Conservation (phyloP, 2,329 filamentous ascomycete species). For the Pseudocercospora cruenta region DNA sequence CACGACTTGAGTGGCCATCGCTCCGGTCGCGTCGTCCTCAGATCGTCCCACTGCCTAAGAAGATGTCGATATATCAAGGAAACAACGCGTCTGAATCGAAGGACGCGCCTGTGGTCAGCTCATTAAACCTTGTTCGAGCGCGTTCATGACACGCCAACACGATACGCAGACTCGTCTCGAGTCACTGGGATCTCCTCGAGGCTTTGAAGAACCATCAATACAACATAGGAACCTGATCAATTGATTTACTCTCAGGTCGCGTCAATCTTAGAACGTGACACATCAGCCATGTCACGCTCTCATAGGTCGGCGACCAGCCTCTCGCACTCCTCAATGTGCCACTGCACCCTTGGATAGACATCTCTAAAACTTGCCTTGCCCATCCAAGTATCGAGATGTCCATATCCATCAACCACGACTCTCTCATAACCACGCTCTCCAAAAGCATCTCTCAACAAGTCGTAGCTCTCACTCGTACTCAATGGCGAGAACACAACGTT, state of each 20-base stretch:
- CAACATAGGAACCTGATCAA: too few species aligned
- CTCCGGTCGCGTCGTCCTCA: neutral
- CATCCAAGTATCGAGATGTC: constrained; percentile 5
- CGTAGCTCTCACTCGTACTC: constrained; percentile 5
- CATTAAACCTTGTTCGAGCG: neutral
- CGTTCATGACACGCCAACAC: neutral
- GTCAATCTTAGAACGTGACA: too few species aligned
- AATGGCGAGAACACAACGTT: constrained; percentile 1
- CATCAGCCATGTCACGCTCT: too few species aligned
- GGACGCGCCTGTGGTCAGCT: neutral
- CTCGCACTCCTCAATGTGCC: neutral
- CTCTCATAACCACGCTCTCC: neutral
- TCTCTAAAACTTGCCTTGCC: constrained; percentile 6
- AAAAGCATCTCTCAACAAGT: neutral
- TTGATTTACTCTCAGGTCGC: too few species aligned
- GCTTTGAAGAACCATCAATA: too few species aligned
- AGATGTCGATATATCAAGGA: too few species aligned
- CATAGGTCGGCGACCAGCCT: neutral
- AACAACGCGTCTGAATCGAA: neutral
- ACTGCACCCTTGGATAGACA: neutral
- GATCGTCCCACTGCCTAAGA: neutral
- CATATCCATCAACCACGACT: neutral
- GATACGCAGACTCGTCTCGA: neutral
- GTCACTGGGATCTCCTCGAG: too few species aligned
- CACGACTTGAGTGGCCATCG: neutral